These are phyloP conservation scores for Aschersonia sp. DNA, from an alignment of 2,329 filamentous ascomycete species.

Conservation along the genomic window DNA sequence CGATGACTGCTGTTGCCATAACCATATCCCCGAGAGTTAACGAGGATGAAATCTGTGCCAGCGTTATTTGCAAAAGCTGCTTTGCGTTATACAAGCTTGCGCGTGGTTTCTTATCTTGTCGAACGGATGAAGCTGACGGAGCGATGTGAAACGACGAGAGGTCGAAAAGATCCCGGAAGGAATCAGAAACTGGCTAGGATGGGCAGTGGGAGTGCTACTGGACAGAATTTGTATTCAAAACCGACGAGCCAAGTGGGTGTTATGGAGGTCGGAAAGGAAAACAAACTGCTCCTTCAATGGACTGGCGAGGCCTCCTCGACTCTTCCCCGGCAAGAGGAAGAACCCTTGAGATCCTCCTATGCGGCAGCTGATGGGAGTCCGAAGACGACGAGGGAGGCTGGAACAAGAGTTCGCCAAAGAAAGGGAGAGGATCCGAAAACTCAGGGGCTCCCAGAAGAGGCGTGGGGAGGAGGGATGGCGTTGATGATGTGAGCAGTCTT, in stretches of 20 bases:
- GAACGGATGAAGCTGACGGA: no score
- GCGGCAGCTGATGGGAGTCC: slow-evolving; percentile 83
- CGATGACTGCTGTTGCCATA: slow-evolving; percentile 47
- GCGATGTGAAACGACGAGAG: no score
- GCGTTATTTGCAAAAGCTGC: no score
- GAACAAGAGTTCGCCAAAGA: slow-evolving; percentile 34
- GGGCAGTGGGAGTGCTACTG: neutral
- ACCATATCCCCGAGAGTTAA: slow-evolving; percentile 38
- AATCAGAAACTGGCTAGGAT: neutral
- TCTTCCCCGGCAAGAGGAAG: slow-evolving; percentile 99
- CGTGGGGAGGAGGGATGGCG: slow-evolving; percentile 43
- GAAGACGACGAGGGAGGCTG: slow-evolving; percentile 38
- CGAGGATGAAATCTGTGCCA: neutral
- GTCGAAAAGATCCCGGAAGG: no score
- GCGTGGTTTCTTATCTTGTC: no score
- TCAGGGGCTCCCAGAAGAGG: slow-evolving; percentile 32
- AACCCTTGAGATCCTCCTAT: slow-evolving; percentile 97
- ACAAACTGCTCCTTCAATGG: slow-evolving; percentile 77
- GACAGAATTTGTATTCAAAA: neutral
- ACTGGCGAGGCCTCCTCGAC: slow-evolving; percentile 97
- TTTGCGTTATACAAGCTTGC: no score
- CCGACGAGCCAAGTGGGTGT: slow-evolving; percentile 30
- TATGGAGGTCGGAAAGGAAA: slow-evolving; percentile 96
- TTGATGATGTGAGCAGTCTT: slow-evolving; percentile 54
- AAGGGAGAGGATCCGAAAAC: slow-evolving; percentile 32